These are phyloP conservation scores for Phytophthora ohioensis DNA, from an alignment of 352 stramenopile species.

Conservation along the genomic window DNA sequence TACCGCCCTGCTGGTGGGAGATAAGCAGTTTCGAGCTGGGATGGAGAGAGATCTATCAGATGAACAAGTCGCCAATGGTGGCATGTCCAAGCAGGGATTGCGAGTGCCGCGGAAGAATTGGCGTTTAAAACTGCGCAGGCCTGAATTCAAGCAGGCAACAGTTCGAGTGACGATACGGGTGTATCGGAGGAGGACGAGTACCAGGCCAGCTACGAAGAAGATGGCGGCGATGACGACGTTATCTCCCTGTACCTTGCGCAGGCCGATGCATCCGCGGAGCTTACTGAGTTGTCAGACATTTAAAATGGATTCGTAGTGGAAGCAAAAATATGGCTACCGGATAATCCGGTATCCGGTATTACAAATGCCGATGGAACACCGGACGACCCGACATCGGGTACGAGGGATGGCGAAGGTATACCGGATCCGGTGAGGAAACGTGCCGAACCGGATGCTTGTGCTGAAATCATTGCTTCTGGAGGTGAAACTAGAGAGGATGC, in stretches of 20 bases:
- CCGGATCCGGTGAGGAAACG: neutral
- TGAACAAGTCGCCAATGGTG: neutral
- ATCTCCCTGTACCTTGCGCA: neutral
- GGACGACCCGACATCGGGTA: neutral
- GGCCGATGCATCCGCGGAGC: neutral
- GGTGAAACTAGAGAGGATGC: slow-evolving; percentile 8
- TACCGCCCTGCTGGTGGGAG: too few species aligned
- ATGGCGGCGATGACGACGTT: neutral
- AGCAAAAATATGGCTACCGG: too few species aligned
- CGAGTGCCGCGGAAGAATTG: neutral
- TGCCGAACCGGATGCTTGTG: neutral
- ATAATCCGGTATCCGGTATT: neutral
- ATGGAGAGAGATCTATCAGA: too few species aligned
- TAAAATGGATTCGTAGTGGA: too few species aligned
- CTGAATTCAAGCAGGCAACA: neutral
- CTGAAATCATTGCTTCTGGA: neutral
- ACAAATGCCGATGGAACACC: neutral
- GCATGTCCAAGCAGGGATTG: neutral
- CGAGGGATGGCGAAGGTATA: neutral
- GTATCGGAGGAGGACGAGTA: slow-evolving; percentile 2
- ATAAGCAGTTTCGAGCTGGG: too few species aligned
- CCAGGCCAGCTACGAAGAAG: neutral
- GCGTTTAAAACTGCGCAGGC: neutral
- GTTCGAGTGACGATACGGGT: neutral
- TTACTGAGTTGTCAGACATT: neutral